A percentile compares a stretch with the other conserved stretches of the same genome.
These are phyloP conservation scores for Aristolochia fimbriata DNA, from an alignment of 164 flowering plant species.

Conservation along the genomic window DNA sequence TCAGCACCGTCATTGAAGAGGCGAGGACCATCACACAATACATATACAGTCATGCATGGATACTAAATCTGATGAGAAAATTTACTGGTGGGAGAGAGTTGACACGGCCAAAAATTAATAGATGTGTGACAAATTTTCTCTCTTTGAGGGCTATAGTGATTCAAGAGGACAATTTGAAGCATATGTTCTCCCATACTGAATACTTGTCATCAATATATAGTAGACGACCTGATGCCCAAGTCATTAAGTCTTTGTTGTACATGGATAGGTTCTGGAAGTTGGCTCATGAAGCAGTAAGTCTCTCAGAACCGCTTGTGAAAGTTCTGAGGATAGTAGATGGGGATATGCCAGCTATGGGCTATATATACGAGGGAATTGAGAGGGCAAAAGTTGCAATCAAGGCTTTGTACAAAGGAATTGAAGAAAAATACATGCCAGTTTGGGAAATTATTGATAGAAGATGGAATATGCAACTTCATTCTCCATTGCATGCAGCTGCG, in stretches of 20 bases:
- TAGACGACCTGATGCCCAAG: constrained; percentile 41
- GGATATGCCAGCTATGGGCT: constrained; percentile 72
- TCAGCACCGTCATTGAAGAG: constrained; percentile 41
- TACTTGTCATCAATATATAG: constrained; percentile 41
- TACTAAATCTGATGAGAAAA: constrained; percentile 42
- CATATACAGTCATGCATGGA: constrained; percentile 42
- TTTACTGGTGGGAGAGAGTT: constrained; percentile 53
- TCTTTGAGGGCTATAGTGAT: constrained; percentile 44
- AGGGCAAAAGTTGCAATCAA: constrained; percentile 52
- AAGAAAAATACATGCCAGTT: constrained; percentile 43
- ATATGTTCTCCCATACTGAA: constrained; percentile 52
- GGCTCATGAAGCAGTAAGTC: constrained; percentile 39
- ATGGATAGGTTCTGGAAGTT: constrained; percentile 55
- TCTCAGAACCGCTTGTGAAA: constrained; percentile 54
- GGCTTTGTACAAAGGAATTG: constrained; percentile 39
- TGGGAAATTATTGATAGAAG: constrained; percentile 65
- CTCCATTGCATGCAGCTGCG: constrained; percentile 56
- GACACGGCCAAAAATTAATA: constrained; percentile 36
- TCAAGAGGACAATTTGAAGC: constrained; percentile 48
- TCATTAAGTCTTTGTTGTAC: constrained; percentile 30
- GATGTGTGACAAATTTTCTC: constrained; percentile 38
- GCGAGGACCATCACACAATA: constrained; percentile 38
- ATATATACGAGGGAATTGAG: constrained; percentile 63
- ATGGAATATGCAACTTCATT: constrained; percentile 49
- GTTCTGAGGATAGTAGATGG: constrained; percentile 55